Percentiles rank a stretch among this genome's conserved stretches.
phyloP scores from a whole-genome alignment of 2,329 filamentous ascomycete genomes.

The Coniochaeta sp. region DNA sequence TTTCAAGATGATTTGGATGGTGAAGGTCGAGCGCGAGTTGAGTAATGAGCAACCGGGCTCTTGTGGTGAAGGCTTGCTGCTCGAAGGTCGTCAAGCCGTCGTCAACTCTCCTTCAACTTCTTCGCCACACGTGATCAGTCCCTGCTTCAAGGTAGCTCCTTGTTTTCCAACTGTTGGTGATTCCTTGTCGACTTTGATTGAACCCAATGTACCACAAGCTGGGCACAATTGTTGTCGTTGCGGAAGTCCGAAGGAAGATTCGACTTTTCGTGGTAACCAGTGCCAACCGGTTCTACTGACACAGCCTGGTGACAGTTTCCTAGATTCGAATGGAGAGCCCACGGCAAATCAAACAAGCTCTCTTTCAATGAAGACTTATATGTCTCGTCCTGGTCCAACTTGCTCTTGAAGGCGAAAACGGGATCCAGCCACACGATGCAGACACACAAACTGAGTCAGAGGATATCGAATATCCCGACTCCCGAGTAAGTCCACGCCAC shows the following conservation, averaged over 20 bases:
- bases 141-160: neutral
- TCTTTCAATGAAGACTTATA: neutral
- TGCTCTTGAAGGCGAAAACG: neutral
- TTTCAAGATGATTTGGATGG: neutral
- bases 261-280: neutral
- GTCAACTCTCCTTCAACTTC: neutral
- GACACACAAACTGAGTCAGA: neutral
- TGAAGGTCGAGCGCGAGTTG: neutral
- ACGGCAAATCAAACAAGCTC: neutral
- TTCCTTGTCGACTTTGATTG: neutral
- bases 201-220: neutral
- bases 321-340: neutral
- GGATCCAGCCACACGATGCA: neutral
- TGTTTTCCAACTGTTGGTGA: neutral
- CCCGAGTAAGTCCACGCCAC: no score
- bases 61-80: neutral
- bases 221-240: neutral
- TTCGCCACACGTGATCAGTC: neutral
- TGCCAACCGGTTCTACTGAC: neutral
- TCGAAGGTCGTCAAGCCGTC: neutral
- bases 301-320: neutral
- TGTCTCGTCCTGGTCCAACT: neutral
- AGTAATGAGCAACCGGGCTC: neutral
- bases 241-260: neutral
- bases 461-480: neutral